Evolutionary conservation across 1,139 yeast species (phyloP), one percentile per base, ranked within the genome.

Genomic region (Zygosaccharomyces pseudobailii): DNA sequence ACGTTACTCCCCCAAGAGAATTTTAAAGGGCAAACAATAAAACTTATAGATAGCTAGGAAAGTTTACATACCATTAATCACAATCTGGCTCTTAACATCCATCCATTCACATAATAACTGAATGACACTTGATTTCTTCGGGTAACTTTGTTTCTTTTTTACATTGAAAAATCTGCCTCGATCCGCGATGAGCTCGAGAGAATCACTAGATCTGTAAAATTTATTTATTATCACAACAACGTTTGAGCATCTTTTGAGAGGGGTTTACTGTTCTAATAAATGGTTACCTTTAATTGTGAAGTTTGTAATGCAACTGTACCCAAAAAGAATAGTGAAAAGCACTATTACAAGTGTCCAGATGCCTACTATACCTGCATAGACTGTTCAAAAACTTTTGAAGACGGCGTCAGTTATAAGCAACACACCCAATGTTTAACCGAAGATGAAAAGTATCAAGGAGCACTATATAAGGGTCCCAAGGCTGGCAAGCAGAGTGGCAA

Each of bases 331-430:
- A 78, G 89, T 40, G 85, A 80, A 55, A 92, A 85, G 59, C 98
- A 92, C 67, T 76, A 80, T 48, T 79, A 80, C 60, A 76, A 88
- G 62, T 92, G 98, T 67, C 78, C 78, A 36, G 86, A 88, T 34
- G 95, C 97, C 1, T 84, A 84, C 63, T 90, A 87, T 67, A 84
- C 97, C 0, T 92, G 98, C 68, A 87, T 92, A 49, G 98, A 92
- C 69, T 92, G 98, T 70, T 84, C 88, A 36, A 82, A 79, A 28
- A 90, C 97, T 0, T 92, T 92, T 65, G 78, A 80, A 34, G 70
- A 71, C 49, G 82, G 82, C 35, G 78, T 75, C 42, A 84, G 80
- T 42, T 88, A 87, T 68, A 78, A 80, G 60, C 67, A 71, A 44
- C 98, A 92, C 64, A 90, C 96, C 4, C 79, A 80, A 54, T 92